Evolutionary conservation across 352 stramenopile species (phyloP), one percentile per base, ranked within the genome.

Genomic region (Bremia lactucae): DNA sequence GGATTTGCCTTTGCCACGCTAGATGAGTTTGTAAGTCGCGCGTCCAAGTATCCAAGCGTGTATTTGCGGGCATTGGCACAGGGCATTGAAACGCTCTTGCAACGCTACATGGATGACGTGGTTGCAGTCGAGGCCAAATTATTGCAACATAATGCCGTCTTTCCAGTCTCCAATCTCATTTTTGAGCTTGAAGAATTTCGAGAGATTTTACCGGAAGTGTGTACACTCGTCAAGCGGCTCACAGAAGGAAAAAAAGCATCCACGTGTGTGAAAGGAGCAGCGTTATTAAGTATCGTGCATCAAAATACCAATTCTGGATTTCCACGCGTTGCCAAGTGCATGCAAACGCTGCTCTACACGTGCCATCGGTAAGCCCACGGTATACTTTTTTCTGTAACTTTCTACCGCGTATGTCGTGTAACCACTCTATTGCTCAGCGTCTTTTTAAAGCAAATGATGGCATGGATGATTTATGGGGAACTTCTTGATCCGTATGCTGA

Each of bases 381-480:
- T 18, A 42, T 19, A 11, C 10, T 37, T 37, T 33, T n/a, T 34
- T 26, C 15, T n/a, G n/a, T n/a, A n/a, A n/a, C n/a, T n/a, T n/a
- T n/a, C n/a, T n/a, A n/a, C n/a, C n/a, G n/a, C n/a, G n/a, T n/a
- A n/a, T n/a, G n/a, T n/a, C n/a, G n/a, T n/a, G n/a, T 33, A 41
- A 31, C 5, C 14, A 9, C 23, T 45, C 7, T 42, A 15, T 34
- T 9, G 6, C 28, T 36, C 49, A 84, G 69, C 13, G 69, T 88
- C 3, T 39, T 87, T 18, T 87, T 72, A 22, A 81, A 84, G 45
- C 78, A 91, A 26, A 83, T 88, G n/a, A 38, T 87, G n/a, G 59
- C 71, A 36, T 91, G 75, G 75, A 86, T 91, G 63, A 37, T 83
- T 6, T 75, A 82, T 34, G 72, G 72, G 3, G 68, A 84, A 20